Evolutionary conservation across 2,329 filamentous ascomycete genomes (phyloP).

Genomic region (Diaporthe sp.): DNA sequence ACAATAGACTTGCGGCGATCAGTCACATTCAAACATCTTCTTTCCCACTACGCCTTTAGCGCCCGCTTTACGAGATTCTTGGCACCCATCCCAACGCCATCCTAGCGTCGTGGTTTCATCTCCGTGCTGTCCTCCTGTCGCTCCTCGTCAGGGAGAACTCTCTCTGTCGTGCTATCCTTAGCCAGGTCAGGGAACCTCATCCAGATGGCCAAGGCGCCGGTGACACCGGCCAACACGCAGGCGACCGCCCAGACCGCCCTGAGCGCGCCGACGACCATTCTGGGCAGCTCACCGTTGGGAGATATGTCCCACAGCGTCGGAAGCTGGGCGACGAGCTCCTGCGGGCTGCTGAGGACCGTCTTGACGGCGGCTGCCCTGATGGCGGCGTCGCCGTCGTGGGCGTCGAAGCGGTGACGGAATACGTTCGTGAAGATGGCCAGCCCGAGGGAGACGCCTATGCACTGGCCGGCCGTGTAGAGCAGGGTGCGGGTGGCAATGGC

Average conservation of each 20-base stretch:
- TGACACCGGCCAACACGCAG: slow-evolving; percentile 15
- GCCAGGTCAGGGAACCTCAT: slow-evolving; percentile 29
- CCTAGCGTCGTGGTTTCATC: neutral
- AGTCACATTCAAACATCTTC: neutral
- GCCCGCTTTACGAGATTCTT: too few relatives aligned
- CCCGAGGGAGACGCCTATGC: slow-evolving; percentile 37
- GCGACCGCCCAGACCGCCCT: slow-evolving; percentile 36
- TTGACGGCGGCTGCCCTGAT: neutral
- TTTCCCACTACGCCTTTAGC: neutral
- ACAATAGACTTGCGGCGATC: neutral
- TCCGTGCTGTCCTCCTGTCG: neutral
- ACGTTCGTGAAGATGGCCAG: slow-evolving; percentile 38
- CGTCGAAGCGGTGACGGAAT: neutral
- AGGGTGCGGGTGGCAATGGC: slow-evolving; percentile 38
- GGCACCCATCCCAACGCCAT: neutral
- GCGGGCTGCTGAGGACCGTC: neutral
- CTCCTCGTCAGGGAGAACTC: neutral
- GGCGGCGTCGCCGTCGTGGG: neutral
- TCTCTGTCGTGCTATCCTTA: neutral
- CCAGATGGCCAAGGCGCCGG: neutral
- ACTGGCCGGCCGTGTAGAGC: slow-evolving; percentile 38
- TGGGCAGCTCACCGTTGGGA: slow-evolving; percentile 9
- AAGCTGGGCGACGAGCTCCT: slow-evolving; percentile 35
- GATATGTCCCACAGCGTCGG: neutral
- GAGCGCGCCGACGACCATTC: slow-evolving; percentile 21